Evolutionary conservation across 2,329 filamentous ascomycete genomes (phyloP), one percentile per base, ranked within the genome.

Genomic region (Cytospora schulzeri): DNA sequence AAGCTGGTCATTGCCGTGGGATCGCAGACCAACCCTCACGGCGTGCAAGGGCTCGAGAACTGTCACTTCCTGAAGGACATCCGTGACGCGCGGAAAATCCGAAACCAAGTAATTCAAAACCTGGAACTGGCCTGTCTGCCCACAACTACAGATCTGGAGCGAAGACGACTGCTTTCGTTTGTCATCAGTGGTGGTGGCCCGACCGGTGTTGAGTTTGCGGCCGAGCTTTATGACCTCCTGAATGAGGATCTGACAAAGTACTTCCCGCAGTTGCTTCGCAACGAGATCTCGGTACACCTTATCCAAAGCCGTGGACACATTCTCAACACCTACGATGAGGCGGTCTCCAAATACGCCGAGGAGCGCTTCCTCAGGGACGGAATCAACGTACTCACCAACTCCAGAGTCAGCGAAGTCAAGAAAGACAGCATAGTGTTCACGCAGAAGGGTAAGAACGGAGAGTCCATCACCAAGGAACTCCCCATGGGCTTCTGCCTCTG

Each of bases 11-110:
- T 99, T 71, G 93, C 89, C 29, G 93, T 98, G 65, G 94, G 94
- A 38, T 97, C 93, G 24, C 88, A 90, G 22, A 96, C 93, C 17
- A 99, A 99, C 74, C 89, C 93, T 1, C 95, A 99, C 73, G 96
- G 96, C 54, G 96, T 99, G 64, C 93, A 95, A 74, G 95, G 95
- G 12, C 84, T 99, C 15, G 92, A 98, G 70, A 85, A 99, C 74
- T 97, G 93, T 77, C 88, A 93, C 76, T 97, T 97, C 79, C 83
- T 99, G 67, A 99, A 99, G 77, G 91, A 96, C 66, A 96, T 99
- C 70, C 90, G 91, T 67, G 94, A 99, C 75, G 95, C 96, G 7
- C 88, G 94, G 29, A 82, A 87, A 72, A 97, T 99, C 71, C 90
- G 94, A 66, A 97, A 96, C 76, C 85, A 89, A 69, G 88, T 99